phyloP scores from a whole-genome alignment of 2,329 filamentous ascomycete genomes.

The Penicillium sp. region DNA sequence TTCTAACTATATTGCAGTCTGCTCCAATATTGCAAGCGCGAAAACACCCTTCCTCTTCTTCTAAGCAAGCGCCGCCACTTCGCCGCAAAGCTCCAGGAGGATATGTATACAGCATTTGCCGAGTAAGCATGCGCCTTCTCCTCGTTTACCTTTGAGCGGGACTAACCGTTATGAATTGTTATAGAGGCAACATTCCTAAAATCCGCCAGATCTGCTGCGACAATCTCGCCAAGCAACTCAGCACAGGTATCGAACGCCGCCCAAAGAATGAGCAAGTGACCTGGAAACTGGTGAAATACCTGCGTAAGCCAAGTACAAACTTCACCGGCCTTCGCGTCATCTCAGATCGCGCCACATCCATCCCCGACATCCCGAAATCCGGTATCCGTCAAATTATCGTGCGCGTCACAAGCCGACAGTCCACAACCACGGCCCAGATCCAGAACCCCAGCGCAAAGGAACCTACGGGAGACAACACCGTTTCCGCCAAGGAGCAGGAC shows the following conservation, averaged over 20 bases:
- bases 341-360: constrained; percentile 43
- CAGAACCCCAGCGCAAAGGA: not conserved
- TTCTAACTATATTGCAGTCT: constrained; percentile 3
- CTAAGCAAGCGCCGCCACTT: constrained; percentile 37
- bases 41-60: constrained; percentile 37
- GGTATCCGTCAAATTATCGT: constrained; percentile 43
- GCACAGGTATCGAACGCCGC: constrained; percentile 37
- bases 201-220: constrained; percentile 41
- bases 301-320: constrained; percentile 37
- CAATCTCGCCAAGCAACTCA: constrained; percentile 39
- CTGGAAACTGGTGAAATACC: constrained; percentile 42
- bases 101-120: constrained; percentile 51
- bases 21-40: constrained; percentile 35
- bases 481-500: constrained; percentile 41
- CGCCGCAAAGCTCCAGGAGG: constrained; percentile 44
- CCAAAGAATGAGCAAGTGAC: constrained; percentile 31
- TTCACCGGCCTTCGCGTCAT: constrained; percentile 42
- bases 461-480: constrained; percentile 7
- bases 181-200: constrained; percentile 37
- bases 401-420: constrained; percentile 41
- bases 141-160: not conserved
- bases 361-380: constrained; percentile 42
- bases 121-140: constrained; percentile 31
- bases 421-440: constrained; percentile 28
- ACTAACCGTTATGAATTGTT: not conserved